Conservation (phyloP, 495 filamentous ascomycete species). For the Paragyromitra xinjiangensis region DNA sequence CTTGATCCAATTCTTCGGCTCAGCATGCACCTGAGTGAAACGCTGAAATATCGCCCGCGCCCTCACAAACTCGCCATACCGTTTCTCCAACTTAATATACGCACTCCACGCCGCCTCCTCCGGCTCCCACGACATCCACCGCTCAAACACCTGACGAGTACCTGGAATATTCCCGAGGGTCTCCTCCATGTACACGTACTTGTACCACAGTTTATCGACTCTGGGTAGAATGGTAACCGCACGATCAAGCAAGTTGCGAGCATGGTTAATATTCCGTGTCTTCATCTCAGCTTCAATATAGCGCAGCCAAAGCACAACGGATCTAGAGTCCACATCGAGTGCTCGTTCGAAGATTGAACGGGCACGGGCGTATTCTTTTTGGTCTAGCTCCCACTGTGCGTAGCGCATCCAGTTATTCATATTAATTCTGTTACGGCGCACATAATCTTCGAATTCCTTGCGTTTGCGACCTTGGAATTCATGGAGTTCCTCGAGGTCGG, state of each 20-base stretch:
- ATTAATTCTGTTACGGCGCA: constrained; percentile 90
- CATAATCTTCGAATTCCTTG: constrained; percentile 98
- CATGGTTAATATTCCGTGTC: constrained; percentile 95
- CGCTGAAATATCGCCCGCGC: constrained; percentile 86
- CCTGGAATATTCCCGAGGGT: constrained; percentile 92
- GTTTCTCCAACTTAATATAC: constrained; percentile 96
- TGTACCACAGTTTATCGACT: constrained; percentile 96
- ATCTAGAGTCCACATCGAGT: constrained; percentile 87
- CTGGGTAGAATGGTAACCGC: constrained; percentile 91
- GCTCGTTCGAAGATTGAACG: constrained; percentile 97
- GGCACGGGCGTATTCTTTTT: constrained; percentile 96
- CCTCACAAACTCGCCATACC: constrained; percentile 87
- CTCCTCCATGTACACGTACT: constrained; percentile 99
- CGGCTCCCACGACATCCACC: constrained; percentile 98
- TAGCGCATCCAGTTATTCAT: constrained; percentile 99
- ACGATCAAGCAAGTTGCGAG: constrained; percentile 90
- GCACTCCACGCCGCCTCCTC: constrained; percentile 94
- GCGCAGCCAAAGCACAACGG: constrained; percentile 80
- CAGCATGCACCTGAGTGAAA: constrained; percentile 92
- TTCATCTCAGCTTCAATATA: constrained; percentile 98
- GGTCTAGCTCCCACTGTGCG: constrained; percentile 95
- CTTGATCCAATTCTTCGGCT: constrained; percentile 97
- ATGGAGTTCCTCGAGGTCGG: constrained; percentile 96
- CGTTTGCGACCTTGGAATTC: constrained; percentile 95
- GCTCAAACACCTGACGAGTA: constrained; percentile 92